These are phyloP conservation scores for Trametes pubescens DNA, from an alignment of 1,284 basidiomycete genomes.

Conservation along the genomic window DNA sequence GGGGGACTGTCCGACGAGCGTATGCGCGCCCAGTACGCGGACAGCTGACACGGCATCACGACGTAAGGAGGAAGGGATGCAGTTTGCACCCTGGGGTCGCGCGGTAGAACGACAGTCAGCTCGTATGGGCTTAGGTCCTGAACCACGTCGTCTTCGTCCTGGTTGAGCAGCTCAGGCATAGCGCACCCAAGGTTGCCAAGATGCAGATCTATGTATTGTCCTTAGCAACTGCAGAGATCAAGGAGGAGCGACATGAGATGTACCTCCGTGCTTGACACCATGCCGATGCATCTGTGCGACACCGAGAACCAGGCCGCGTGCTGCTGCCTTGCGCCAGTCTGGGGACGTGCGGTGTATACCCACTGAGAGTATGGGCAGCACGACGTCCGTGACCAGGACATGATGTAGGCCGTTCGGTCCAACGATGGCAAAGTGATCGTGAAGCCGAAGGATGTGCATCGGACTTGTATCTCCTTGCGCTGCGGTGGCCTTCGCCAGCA, in stretches of 20 bases:
- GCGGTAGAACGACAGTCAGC: slow-evolving; percentile 6
- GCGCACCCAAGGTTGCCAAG: slow-evolving; percentile 11
- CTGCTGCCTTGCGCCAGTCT: slow-evolving; percentile 1
- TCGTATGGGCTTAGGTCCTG: slow-evolving; percentile 13
- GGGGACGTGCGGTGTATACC: background rate
- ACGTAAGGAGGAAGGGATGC: slow-evolving; percentile 11
- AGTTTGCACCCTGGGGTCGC: slow-evolving; percentile 2
- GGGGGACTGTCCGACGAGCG: background rate
- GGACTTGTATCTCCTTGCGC: background rate
- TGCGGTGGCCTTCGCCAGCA: background rate
- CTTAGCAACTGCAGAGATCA: background rate
- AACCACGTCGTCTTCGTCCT: slow-evolving; percentile 6
- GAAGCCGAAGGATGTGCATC: background rate
- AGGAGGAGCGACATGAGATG: background rate
- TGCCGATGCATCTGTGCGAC: slow-evolving; percentile 10
- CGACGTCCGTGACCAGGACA: slow-evolving; percentile 11
- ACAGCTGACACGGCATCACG: background rate
- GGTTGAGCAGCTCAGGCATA: background rate
- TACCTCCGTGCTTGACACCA: slow-evolving; percentile 12
- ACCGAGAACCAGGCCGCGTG: background rate
- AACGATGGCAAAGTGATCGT: slow-evolving; percentile 5
- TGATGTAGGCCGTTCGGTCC: slow-evolving; percentile 11
- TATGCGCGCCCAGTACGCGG: background rate
- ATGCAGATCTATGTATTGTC: background rate
- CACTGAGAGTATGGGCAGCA: background rate